Evolutionary conservation across 257 asterid genomes (phyloP).

Genomic region (Verbena officinalis): DNA sequence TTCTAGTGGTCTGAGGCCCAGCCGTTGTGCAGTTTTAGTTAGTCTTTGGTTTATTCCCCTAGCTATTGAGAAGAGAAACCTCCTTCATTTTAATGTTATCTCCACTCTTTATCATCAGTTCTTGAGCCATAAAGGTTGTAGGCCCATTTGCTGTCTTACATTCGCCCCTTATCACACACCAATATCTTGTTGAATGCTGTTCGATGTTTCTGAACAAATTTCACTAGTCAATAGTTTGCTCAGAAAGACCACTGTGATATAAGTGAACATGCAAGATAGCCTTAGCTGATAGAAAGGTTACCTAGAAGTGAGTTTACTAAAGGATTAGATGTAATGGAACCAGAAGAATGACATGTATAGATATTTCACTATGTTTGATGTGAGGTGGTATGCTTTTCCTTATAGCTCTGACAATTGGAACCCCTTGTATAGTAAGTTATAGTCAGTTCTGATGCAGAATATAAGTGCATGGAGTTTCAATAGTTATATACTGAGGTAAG

Average conservation of each 20-base stretch:
- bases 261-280: neutral
- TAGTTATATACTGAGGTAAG: conserved; percentile 7
- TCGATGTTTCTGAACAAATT: conserved; percentile 33
- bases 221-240: neutral
- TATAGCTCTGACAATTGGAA: neutral
- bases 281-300: neutral
- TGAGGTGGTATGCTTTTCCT: neutral
- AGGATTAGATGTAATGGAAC: neutral
- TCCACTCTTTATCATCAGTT: conserved; percentile 55
- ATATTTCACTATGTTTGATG: neutral
- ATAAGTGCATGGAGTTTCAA: neutral
- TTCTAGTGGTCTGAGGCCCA: no score
- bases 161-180: conserved; percentile 33
- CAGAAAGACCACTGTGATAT: no score
- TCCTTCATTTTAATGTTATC: conserved; percentile 52
- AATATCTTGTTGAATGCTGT: conserved; percentile 37
- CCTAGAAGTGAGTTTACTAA: neutral
- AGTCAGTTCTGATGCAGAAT: conserved; percentile 7
- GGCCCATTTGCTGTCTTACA: conserved; percentile 45
- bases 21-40: conserved; percentile 49
- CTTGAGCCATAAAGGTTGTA: conserved; percentile 60
- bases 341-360: neutral
- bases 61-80: conserved; percentile 52
- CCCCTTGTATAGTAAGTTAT: neutral
- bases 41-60: conserved; percentile 51